Evolutionary conservation across 176 grass and related monocot genomes (phyloP).

Genomic region (Ampelocalamus luodianensis): DNA sequence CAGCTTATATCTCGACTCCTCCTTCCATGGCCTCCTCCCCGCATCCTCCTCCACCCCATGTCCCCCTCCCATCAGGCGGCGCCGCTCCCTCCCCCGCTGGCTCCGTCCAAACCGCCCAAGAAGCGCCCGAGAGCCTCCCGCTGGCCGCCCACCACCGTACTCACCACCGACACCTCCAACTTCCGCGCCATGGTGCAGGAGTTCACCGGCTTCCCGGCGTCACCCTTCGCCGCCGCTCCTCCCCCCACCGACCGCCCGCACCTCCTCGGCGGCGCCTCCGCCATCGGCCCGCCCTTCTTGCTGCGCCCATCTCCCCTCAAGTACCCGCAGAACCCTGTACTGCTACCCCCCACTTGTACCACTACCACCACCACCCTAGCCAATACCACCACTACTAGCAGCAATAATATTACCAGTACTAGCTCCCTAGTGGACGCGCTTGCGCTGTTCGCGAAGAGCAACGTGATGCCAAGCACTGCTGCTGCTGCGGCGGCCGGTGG

Average conservation of each 20-base stretch:
- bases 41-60: constrained; percentile 15
- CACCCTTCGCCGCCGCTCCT: constrained; percentile 58
- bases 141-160: constrained; percentile 81
- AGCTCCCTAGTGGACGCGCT: constrained; percentile 55
- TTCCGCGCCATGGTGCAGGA: constrained; percentile 99
- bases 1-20: constrained; percentile 55
- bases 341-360: constrained; percentile 40
- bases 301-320: constrained; percentile 52
- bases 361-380: constrained; percentile 41
- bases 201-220: constrained; percentile 95
- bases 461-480: constrained; percentile 11
- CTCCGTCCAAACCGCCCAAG: constrained; percentile 46
- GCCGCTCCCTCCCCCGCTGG: constrained; percentile 30
- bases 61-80: constrained; percentile 8
- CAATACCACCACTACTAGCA: neutral
- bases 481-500: neutral
- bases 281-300: constrained; percentile 43
- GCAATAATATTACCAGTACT: neutral
- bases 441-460: constrained; percentile 56
- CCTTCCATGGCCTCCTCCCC: constrained; percentile 47
- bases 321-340: constrained; percentile 33
- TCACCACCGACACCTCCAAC: constrained; percentile 92
- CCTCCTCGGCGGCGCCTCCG: constrained; percentile 37
- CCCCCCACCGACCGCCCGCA: constrained; percentile 57
- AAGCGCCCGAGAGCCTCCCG: constrained; percentile 84